Evolutionary conservation across 148 eudicot genomes (phyloP).

Genomic region (Chenopodium formosanum): DNA sequence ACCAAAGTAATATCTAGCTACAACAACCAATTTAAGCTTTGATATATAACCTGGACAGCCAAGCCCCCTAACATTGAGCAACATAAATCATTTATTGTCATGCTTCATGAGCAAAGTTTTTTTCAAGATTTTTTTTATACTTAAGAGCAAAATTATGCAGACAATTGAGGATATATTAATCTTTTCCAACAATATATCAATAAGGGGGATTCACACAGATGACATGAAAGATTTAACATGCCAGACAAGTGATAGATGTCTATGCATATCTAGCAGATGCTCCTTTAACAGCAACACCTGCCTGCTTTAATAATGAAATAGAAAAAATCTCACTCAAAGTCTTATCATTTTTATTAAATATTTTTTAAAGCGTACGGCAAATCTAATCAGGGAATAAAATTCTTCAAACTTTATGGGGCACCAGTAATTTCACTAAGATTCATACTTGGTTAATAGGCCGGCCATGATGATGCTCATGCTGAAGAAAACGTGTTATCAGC

Average conservation of each 20-base stretch:
- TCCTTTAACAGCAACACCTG: conserved; percentile 1
- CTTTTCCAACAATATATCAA: neutral
- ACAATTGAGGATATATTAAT: neutral
- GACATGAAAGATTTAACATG: conserved; percentile 2
- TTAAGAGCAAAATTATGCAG: neutral
- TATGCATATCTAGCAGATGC: neutral
- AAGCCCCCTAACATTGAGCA: neutral
- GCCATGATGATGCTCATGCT: conserved; percentile 95
- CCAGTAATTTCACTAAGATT: neutral
- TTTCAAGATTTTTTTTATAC: too few relatives aligned
- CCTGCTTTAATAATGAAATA: neutral
- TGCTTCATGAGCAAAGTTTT: neutral
- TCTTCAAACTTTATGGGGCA: neutral
- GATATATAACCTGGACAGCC: neutral
- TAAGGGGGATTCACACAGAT: neutral
- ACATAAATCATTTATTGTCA: neutral
- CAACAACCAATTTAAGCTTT: neutral
- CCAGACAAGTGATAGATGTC: conserved; percentile 1
- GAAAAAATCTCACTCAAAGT: neutral
- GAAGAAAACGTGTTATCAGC: conserved; percentile 92
- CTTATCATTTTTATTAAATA: neutral
- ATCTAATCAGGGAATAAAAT: neutral
- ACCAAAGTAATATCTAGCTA: neutral
- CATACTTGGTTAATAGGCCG: conserved; percentile 81
- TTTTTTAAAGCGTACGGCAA: neutral